Evolutionary conservation across 345 rosid genomes (phyloP).

Genomic region (Abelmoschus esculentus): DNA sequence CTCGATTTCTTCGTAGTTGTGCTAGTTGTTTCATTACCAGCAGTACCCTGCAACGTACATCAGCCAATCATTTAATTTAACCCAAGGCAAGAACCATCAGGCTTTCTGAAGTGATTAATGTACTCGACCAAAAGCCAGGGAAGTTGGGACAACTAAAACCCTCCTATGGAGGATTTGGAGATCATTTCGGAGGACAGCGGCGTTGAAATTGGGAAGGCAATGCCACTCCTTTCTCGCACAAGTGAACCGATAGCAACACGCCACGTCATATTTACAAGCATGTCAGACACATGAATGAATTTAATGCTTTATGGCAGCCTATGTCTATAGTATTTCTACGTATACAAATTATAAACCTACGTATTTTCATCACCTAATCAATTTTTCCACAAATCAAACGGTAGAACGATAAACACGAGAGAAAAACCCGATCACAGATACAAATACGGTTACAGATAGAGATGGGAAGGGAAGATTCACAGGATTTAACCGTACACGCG

Average conservation of each 20-base stretch:
- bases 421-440: background rate
- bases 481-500: background rate
- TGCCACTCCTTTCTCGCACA: background rate
- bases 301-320: background rate
- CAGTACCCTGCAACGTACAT: conserved; percentile 31
- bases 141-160: no score
- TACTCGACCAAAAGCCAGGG: no score
- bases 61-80: background rate
- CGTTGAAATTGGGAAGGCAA: no score
- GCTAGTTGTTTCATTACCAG: conserved; percentile 35
- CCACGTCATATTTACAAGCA: conserved; percentile 18
- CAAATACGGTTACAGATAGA: background rate
- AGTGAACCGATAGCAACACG: background rate
- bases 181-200: no score
- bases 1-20: conserved; percentile 34
- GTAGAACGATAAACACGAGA: conserved; percentile 3
- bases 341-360: background rate
- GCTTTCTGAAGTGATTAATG: no score
- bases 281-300: conserved; percentile 14
- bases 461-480: no score
- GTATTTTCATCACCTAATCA: background rate
- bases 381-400: background rate
- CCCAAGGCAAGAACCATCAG: background rate
- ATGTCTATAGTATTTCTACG: background rate
- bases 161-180: background rate